These are phyloP conservation scores for Myotisia sp. DNA, from an alignment of 2,329 filamentous ascomycete genomes.

Conservation along the genomic window DNA sequence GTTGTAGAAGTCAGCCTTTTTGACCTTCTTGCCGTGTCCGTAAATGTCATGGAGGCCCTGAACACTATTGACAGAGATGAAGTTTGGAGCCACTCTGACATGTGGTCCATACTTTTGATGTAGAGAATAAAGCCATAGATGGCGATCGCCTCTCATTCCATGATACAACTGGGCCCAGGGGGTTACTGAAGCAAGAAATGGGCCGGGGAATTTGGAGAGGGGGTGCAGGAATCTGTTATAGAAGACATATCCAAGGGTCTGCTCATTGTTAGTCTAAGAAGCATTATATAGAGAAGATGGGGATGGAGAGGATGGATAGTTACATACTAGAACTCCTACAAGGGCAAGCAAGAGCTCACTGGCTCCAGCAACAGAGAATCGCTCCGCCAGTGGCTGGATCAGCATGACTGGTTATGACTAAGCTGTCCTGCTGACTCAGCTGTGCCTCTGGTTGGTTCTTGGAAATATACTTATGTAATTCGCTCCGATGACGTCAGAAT, in stretches of 20 bases:
- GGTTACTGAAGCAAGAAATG: conserved; percentile 10
- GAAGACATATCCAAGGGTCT: conserved; percentile 8
- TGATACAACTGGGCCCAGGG: conserved; percentile 10
- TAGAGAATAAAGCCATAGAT: conserved; percentile 10
- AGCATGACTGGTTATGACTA: conserved; percentile 7
- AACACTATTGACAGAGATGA: conserved; percentile 61
- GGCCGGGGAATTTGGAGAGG: conserved; percentile 10
- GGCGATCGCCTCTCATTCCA: conserved; percentile 11
- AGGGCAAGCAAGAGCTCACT: conserved; percentile 5
- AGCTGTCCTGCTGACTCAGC: no score
- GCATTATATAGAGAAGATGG: not conserved
- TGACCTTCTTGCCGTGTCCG: conserved; percentile 16
- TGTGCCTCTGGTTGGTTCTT: no score
- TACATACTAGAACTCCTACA: conserved; percentile 6
- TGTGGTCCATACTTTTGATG: conserved; percentile 28
- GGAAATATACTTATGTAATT: no score
- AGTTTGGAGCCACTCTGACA: conserved; percentile 65
- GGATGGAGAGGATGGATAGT: no score
- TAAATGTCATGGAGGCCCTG: conserved; percentile 50
- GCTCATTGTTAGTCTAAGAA: not conserved
- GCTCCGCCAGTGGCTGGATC: conserved; percentile 8
- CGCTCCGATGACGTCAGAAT: no score
- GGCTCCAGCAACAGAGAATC: conserved; percentile 7
- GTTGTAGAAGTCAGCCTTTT: conserved; percentile 19
- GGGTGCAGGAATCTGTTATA: conserved; percentile 13